phyloP scores from a whole-genome alignment of 805 yeast genomes.

The Middelhovenomyces tepae region DNA sequence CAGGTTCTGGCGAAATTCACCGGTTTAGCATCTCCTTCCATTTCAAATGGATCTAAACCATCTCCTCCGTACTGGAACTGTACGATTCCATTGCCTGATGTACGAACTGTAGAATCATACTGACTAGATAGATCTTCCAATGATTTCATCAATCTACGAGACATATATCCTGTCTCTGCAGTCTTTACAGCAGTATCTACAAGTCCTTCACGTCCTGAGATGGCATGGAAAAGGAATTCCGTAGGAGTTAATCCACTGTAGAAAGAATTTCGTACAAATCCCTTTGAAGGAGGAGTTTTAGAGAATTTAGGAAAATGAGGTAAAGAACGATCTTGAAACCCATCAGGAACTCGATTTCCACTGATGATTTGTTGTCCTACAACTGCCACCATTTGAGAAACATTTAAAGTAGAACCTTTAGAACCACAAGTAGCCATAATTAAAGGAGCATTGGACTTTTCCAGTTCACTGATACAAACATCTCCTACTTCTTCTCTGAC shows the following conservation, averaged over 20 bases:
- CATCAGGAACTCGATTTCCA: conserved; percentile 99
- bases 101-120: conserved; percentile 90
- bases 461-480: conserved; percentile 88
- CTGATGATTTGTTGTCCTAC: conserved; percentile 98
- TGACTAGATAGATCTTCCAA: conserved; percentile 90
- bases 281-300: conserved; percentile 95
- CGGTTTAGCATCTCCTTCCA: conserved; percentile 98
- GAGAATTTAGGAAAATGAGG: conserved; percentile 96
- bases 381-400: conserved; percentile 99
- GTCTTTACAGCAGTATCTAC: conserved; percentile 99
- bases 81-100: conserved; percentile 91
- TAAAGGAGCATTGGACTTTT: conserved; percentile 85
- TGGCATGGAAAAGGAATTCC: conserved; percentile 95
- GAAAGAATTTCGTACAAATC: conserved; percentile 94
- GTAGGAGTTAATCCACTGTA: conserved; percentile 92
- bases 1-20: conserved; percentile 90
- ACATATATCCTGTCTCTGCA: conserved; percentile 98
- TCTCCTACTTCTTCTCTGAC: conserved; percentile 99
- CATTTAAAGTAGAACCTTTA: conserved; percentile 95
- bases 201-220: conserved; percentile 98
- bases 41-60: conserved; percentile 94
- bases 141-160: conserved; percentile 95
- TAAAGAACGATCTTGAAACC: conserved; percentile 96
- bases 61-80: conserved; percentile 99
- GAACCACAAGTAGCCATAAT: conserved; percentile 99